phyloP scores from a whole-genome alignment of 75 land plant genomes.

The Picea sitchensis region DNA sequence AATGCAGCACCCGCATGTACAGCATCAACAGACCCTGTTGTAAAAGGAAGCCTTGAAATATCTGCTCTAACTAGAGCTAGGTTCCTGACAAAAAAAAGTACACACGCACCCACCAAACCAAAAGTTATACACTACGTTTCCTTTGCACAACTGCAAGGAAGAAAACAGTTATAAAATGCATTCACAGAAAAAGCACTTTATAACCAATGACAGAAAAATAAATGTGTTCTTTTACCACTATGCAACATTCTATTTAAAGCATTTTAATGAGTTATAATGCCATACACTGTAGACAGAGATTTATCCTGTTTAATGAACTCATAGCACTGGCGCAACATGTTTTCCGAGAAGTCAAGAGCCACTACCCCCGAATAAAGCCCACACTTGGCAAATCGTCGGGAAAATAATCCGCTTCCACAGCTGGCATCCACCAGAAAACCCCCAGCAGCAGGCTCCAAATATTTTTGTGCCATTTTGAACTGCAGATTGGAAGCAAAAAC shows the following conservation, averaged over 20 bases:
- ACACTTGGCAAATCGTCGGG: slow-evolving; percentile 80
- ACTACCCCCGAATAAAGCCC: slow-evolving; percentile 67
- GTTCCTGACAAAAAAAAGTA: neutral
- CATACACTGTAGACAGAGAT: slow-evolving; percentile 41
- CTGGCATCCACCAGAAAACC: slow-evolving; percentile 90
- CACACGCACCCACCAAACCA: slow-evolving; percentile 28
- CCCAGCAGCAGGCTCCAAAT: slow-evolving; percentile 64
- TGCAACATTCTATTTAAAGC: too few relatives aligned
- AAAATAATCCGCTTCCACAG: slow-evolving; percentile 96
- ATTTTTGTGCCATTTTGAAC: slow-evolving; percentile 92
- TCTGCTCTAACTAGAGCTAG: slow-evolving; percentile 1
- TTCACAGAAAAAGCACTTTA: too few relatives aligned
- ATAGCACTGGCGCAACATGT: slow-evolving; percentile 89
- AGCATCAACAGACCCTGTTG: slow-evolving; percentile 89
- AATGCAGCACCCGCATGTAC: slow-evolving; percentile 99
- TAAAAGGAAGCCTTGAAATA: slow-evolving; percentile 81
- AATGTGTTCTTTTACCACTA: too few relatives aligned
- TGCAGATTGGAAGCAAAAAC: slow-evolving; percentile 21
- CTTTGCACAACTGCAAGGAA: too few relatives aligned
- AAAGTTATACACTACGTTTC: too few relatives aligned
- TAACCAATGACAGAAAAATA: too few relatives aligned
- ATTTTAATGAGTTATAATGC: neutral
- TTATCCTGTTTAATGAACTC: slow-evolving; percentile 72
- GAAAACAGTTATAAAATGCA: too few relatives aligned
- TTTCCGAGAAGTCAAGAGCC: slow-evolving; percentile 96